A percentile compares a stretch with the other conserved stretches of the same genome.
Evolutionary conservation across 495 filamentous ascomycete genomes (phyloP).

Genomic region (Niebla homalea): DNA sequence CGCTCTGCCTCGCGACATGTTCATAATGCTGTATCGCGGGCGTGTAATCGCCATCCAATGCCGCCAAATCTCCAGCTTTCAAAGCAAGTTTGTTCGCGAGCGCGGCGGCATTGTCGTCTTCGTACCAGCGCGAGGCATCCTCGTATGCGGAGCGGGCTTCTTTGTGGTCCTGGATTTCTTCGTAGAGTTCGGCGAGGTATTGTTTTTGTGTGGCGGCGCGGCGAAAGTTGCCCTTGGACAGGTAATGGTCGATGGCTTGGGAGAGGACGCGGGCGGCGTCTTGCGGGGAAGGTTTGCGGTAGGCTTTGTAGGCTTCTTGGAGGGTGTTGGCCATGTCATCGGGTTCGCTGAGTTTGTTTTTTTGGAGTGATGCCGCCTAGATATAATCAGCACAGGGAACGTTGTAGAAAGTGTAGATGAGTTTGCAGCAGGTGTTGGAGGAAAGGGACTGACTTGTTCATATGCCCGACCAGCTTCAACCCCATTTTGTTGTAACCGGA

Average conservation of each 20-base stretch:
- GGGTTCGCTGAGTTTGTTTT: slow-evolving; percentile 65
- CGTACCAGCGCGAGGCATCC: slow-evolving; percentile 73
- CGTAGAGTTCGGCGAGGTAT: slow-evolving; percentile 67
- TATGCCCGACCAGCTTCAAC: slow-evolving; percentile 66
- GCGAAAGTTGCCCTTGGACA: slow-evolving; percentile 70
- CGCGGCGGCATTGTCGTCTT: slow-evolving; percentile 74
- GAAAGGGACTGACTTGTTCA: slow-evolving; percentile 32
- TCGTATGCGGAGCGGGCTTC: slow-evolving; percentile 53
- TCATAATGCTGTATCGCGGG: slow-evolving; percentile 72
- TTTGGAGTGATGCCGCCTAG: slow-evolving; percentile 56
- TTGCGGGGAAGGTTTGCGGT: slow-evolving; percentile 65
- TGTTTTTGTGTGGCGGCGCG: slow-evolving; percentile 81
- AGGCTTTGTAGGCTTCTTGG: slow-evolving; percentile 70
- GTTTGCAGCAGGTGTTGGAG: background rate
- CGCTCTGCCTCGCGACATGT: slow-evolving; percentile 54
- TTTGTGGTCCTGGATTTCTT: slow-evolving; percentile 64
- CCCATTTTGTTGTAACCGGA: slow-evolving; percentile 60
- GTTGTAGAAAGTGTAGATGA: background rate
- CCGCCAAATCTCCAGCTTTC: slow-evolving; percentile 77
- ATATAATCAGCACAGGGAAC: background rate
- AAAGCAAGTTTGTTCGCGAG: slow-evolving; percentile 82
- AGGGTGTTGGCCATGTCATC: slow-evolving; percentile 77
- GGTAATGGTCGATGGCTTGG: slow-evolving; percentile 65
- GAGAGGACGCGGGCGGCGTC: slow-evolving; percentile 65
- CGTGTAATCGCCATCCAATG: slow-evolving; percentile 66